These are phyloP conservation scores for Sporodiniella umbellata DNA, from an alignment of 371 early-diverging fungal genomes.

Conservation along the genomic window DNA sequence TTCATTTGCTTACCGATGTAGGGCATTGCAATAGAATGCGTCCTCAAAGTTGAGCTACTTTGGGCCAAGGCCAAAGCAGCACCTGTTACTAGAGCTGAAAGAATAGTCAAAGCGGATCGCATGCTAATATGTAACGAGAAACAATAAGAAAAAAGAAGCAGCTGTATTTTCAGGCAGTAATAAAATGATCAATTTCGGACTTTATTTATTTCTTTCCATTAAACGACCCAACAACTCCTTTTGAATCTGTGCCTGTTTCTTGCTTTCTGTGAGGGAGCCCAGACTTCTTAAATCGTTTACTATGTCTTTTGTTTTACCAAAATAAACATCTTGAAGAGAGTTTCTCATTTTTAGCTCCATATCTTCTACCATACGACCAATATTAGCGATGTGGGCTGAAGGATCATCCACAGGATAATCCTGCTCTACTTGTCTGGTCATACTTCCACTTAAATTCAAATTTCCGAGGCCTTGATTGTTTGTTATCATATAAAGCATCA, in stretches of 20 bases:
- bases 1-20: conserved; percentile 76
- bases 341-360: conserved; percentile 96
- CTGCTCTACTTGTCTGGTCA: conserved; percentile 92
- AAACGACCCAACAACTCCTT: conserved; percentile 70
- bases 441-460: conserved; percentile 87
- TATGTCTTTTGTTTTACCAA: conserved; percentile 96
- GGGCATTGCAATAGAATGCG: conserved; percentile 67
- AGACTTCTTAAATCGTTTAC: conserved; percentile 88
- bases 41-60: conserved; percentile 45
- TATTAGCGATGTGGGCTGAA: conserved; percentile 84
- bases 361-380: conserved; percentile 96
- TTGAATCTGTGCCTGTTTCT: conserved; percentile 67
- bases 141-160: conserved; percentile 1
- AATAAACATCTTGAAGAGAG: conserved; percentile 92
- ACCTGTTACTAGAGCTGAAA: conserved; percentile 17
- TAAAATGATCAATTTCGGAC: conserved; percentile 1
- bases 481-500: conserved; percentile 89
- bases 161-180: conserved; percentile 2
- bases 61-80: conserved; percentile 19
- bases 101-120: conserved; percentile 21
- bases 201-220: conserved; percentile 41
- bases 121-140: conserved; percentile 8
- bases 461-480: conserved; percentile 66
- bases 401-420: conserved; percentile 77
- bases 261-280: conserved; percentile 65